Conservation (phyloP, 495 filamentous ascomycete species). For the Xylaria venustula region DNA sequence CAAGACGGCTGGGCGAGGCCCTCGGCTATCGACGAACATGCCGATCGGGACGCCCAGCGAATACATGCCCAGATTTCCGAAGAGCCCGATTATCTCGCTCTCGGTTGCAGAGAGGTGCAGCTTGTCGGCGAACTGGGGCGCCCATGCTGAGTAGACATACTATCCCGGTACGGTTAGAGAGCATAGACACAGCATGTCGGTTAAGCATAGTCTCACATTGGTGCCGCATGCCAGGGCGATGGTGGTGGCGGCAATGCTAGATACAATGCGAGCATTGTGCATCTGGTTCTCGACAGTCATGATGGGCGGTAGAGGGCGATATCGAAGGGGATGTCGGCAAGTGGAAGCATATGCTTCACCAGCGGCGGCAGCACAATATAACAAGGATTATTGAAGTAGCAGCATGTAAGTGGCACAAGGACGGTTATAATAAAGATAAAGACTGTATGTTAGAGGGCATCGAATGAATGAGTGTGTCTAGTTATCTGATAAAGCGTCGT, state of each 20-base stretch:
- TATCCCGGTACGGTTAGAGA: conserved; percentile 31
- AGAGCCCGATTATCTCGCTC: conserved; percentile 83
- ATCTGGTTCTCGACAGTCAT: conserved; percentile 41
- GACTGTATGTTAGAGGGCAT: neutral
- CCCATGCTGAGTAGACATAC: conserved; percentile 99
- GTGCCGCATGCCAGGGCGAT: conserved; percentile 90
- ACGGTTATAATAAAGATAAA: neutral
- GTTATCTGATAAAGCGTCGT: neutral
- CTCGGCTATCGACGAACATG: conserved; percentile 79
- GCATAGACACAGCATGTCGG: neutral
- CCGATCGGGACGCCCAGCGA: conserved; percentile 86
- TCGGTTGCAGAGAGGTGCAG: conserved; percentile 86
- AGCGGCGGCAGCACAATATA: neutral
- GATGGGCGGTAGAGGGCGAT: conserved; percentile 2
- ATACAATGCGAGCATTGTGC: conserved; percentile 62
- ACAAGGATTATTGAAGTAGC: neutral
- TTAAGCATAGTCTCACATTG: conserved; percentile 61
- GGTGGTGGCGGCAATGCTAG: conserved; percentile 78
- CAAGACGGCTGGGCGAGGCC: conserved; percentile 74
- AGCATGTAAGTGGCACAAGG: neutral
- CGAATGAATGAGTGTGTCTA: neutral
- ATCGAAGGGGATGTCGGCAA: neutral
- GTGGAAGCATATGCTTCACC: neutral
- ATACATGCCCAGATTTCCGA: conserved; percentile 97
- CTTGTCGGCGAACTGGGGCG: conserved; percentile 84